Evolutionary conservation across 2,329 filamentous ascomycete species (phyloP).

Genomic region (Fusarium mexicanum): DNA sequence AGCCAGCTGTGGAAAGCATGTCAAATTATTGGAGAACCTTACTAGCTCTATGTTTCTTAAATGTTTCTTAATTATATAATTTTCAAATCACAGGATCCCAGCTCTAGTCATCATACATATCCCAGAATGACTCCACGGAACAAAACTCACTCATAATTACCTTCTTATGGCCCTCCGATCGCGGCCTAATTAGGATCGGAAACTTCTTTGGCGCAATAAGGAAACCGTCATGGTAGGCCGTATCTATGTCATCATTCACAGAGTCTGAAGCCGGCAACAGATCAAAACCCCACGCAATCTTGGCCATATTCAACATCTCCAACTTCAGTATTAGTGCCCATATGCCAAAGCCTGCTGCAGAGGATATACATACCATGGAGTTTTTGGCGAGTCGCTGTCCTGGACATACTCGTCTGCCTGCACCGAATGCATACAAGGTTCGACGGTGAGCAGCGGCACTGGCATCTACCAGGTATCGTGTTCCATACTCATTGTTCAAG

Average conservation of each 20-base stretch:
- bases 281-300: not conserved
- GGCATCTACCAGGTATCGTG: not conserved
- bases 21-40: not conserved
- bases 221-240: not conserved
- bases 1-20: not conserved
- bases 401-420: not conserved
- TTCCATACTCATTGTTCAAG: not conserved
- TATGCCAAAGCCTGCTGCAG: too few relatives aligned
- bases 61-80: too few relatives aligned
- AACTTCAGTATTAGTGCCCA: not conserved
- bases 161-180: not conserved
- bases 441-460: not conserved
- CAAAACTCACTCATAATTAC: not conserved
- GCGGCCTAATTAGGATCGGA: not conserved
- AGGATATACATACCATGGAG: not conserved
- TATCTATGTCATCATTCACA: not conserved
- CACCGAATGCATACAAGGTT: not conserved
- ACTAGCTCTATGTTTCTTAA: too few relatives aligned
- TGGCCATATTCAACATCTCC: slow-evolving; percentile 1
- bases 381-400: not conserved
- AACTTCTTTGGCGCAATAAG: not conserved
- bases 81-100: too few relatives aligned
- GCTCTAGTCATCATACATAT: not conserved
- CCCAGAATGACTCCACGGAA: not conserved
- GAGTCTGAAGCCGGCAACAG: not conserved